A percentile compares a stretch with the other conserved stretches of the same genome.
Evolutionary conservation across 2,329 filamentous ascomycete species (phyloP).

Genomic region (Periconia sp.): DNA sequence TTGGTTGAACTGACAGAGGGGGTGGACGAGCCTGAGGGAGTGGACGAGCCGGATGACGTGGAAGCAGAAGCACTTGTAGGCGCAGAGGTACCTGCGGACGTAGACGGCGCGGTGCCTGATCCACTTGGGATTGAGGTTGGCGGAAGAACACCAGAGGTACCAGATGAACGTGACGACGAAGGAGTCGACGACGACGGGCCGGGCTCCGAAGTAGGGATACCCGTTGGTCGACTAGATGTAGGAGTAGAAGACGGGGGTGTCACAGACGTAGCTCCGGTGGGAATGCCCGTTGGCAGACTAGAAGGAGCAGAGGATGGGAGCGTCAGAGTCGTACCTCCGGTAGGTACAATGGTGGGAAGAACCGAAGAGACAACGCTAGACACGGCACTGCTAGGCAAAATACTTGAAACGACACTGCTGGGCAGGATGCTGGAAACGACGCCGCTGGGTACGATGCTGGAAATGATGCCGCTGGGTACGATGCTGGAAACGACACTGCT

Average conservation of each 20-base stretch:
- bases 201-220: constrained; percentile 3
- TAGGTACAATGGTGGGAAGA: too few relatives aligned
- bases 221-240: constrained; percentile 8
- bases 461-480: constrained; percentile 1
- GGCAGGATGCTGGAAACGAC: constrained; percentile 20
- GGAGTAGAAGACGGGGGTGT: constrained; percentile 8
- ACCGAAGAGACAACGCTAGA: neutral
- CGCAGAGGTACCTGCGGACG: neutral
- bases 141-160: neutral
- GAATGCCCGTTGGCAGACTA: constrained; percentile 9
- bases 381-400: constrained; percentile 9
- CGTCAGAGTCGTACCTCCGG: too few relatives aligned
- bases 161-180: neutral
- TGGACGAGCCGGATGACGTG: neutral
- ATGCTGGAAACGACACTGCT: neutral
- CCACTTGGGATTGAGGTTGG: neutral
- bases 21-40: constrained; percentile 1
- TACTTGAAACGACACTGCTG: constrained; percentile 2
- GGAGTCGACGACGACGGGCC: constrained; percentile 3
- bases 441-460: constrained; percentile 11
- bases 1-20: constrained; percentile 6
- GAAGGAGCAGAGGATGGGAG: neutral
- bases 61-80: neutral
- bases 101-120: neutral
- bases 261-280: constrained; percentile 8